Percentiles rank a stretch among this genome's conserved stretches.
Evolutionary conservation across 2,329 filamentous ascomycete species (phyloP).

Genomic region (Cercospora brassicicola): DNA sequence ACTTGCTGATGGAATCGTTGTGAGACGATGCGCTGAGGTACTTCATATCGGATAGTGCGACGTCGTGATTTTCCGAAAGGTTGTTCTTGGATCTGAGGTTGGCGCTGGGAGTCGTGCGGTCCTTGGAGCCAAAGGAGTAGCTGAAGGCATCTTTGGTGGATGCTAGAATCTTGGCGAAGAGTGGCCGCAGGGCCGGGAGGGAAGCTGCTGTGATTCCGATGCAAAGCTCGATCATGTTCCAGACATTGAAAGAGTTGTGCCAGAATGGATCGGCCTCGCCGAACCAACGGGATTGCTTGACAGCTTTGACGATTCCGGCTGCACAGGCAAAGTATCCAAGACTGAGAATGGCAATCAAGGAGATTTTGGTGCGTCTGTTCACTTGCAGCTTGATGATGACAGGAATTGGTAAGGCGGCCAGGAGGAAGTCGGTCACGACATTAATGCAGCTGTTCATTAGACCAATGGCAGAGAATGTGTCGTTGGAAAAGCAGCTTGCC

Average conservation of each 20-base stretch:
- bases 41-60: slow-evolving; percentile 15
- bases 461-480: slow-evolving; percentile 47
- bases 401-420: slow-evolving; percentile 47
- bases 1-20: slow-evolving; percentile 10
- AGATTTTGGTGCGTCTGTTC: slow-evolving; percentile 46
- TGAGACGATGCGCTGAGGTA: slow-evolving; percentile 6
- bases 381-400: slow-evolving; percentile 48
- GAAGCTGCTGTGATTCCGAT: slow-evolving; percentile 49
- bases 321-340: slow-evolving; percentile 46
- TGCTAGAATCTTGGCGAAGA: slow-evolving; percentile 23
- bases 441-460: slow-evolving; percentile 50
- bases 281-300: slow-evolving; percentile 42
- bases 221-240: slow-evolving; percentile 49
- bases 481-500: slow-evolving; percentile 47
- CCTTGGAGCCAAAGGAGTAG: slow-evolving; percentile 7
- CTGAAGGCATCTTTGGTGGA: slow-evolving; percentile 20
- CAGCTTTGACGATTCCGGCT: slow-evolving; percentile 47
- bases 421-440: slow-evolving; percentile 44
- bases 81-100: slow-evolving; percentile 7
- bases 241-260: slow-evolving; percentile 46
- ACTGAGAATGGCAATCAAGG: slow-evolving; percentile 41
- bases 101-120: slow-evolving; percentile 3
- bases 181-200: slow-evolving; percentile 43
- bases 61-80: not conserved
- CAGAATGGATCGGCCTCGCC: slow-evolving; percentile 41